phyloP scores from a whole-genome alignment of 106 monocot species.

The Chionographis japonica region DNA sequence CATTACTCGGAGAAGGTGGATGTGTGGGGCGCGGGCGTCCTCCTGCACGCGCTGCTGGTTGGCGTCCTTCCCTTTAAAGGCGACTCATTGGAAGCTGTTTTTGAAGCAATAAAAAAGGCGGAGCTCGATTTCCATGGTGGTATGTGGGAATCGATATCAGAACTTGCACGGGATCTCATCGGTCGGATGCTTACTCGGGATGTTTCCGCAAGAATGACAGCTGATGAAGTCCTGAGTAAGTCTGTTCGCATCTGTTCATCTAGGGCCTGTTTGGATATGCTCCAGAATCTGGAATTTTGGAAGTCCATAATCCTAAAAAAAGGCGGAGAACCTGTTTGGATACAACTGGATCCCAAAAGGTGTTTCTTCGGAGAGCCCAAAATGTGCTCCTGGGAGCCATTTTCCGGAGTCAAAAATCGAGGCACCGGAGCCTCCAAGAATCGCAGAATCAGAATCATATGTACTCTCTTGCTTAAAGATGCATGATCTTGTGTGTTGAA shows the following conservation, averaged over 20 bases:
- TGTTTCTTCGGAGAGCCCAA: too few species aligned
- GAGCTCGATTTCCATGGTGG: slow-evolving; percentile 62
- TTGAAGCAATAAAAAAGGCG: slow-evolving; percentile 74
- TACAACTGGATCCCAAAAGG: too few species aligned
- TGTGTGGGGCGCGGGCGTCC: slow-evolving; percentile 87
- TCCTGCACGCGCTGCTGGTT: slow-evolving; percentile 74
- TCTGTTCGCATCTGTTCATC: background rate
- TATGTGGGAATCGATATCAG: slow-evolving; percentile 60
- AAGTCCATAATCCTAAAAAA: too few species aligned
- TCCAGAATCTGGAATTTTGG: too few species aligned
- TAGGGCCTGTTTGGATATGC: too few species aligned
- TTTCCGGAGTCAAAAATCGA: too few species aligned
- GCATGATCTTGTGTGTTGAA: background rate
- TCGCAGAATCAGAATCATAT: background rate
- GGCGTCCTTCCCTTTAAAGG: slow-evolving; percentile 85
- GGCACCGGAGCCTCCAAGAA: too few species aligned
- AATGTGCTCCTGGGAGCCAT: too few species aligned
- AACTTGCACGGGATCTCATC: slow-evolving; percentile 66
- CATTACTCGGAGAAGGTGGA: slow-evolving; percentile 86
- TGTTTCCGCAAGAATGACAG: slow-evolving; percentile 58
- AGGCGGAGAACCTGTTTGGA: too few species aligned
- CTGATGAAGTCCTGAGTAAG: slow-evolving; percentile 76
- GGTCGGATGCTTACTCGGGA: slow-evolving; percentile 73
- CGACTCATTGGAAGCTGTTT: slow-evolving; percentile 55
- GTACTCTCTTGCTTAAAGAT: background rate